A percentile compares a stretch with the other conserved stretches of the same genome.
Conservation (phyloP, 768 basidiomycete genomes). For the Nidula microcarpa region DNA sequence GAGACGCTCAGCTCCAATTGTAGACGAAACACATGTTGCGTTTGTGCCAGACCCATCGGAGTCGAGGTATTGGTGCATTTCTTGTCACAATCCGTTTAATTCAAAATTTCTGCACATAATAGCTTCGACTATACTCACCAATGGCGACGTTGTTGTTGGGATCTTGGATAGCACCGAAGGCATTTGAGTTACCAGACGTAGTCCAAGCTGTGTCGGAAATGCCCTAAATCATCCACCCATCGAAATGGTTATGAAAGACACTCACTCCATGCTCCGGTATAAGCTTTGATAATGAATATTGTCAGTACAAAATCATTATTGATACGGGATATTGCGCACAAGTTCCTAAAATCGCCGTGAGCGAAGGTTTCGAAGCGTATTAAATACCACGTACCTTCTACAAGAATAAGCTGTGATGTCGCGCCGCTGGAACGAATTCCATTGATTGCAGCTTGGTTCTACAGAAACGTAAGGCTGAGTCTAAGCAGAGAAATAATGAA, state of each 20-base stretch:
- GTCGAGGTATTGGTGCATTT: conserved; percentile 74
- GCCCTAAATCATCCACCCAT: neutral
- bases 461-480: conserved; percentile 1
- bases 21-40: conserved; percentile 50
- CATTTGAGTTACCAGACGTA: conserved; percentile 1
- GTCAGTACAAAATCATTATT: conserved; percentile 12
- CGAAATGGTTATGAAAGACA: neutral
- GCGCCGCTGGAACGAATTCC: conserved; percentile 63
- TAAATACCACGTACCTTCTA: conserved; percentile 27
- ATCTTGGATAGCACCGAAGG: conserved; percentile 39
- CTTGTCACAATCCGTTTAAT: conserved; percentile 15
- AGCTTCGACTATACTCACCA: conserved; percentile 23
- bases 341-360: conserved; percentile 5
- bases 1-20: conserved; percentile 57
- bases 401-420: conserved; percentile 49
- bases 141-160: conserved; percentile 62
- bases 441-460: conserved; percentile 66
- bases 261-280: conserved; percentile 51
- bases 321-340: conserved; percentile 3
- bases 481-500: neutral
- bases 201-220: neutral
- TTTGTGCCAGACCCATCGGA: conserved; percentile 58
- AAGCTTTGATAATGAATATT: conserved; percentile 26
- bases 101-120: neutral
- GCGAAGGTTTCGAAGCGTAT: neutral